These are phyloP conservation scores for Elasticomyces elasticus DNA, from an alignment of 495 filamentous ascomycete genomes.

Conservation along the genomic window DNA sequence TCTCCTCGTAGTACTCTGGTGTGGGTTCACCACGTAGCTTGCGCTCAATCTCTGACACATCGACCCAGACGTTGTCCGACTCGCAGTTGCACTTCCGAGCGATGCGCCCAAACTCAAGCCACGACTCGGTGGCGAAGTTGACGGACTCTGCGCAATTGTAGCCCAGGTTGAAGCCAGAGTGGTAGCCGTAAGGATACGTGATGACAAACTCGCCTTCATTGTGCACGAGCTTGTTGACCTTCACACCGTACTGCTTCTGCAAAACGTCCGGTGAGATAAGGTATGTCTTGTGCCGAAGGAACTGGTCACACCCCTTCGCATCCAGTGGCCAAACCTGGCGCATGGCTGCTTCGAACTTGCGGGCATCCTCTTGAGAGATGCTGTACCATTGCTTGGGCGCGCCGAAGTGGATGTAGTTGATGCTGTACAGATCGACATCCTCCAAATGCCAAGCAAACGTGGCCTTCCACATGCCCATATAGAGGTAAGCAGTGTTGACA, in stretches of 20 bases:
- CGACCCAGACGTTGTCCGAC: conserved; percentile 95
- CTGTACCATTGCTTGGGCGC: conserved; percentile 99
- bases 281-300: conserved; percentile 94
- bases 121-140: conserved; percentile 91
- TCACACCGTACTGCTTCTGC: conserved; percentile 80
- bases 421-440: conserved; percentile 97
- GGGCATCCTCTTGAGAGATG: conserved; percentile 92
- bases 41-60: conserved; percentile 87
- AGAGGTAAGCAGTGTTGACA: conserved; percentile 97
- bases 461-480: conserved; percentile 98
- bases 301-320: conserved; percentile 94
- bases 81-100: conserved; percentile 97
- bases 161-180: conserved; percentile 94
- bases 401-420: conserved; percentile 98
- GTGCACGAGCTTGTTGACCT: conserved; percentile 90
- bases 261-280: conserved; percentile 88
- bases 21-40: conserved; percentile 87
- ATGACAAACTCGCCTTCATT: conserved; percentile 97
- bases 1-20: conserved; percentile 73
- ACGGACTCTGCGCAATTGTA: conserved; percentile 99
- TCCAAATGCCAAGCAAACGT: conserved; percentile 99
- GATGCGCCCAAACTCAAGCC: conserved; percentile 87
- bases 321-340: conserved; percentile 85
- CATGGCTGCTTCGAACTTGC: conserved; percentile 90
- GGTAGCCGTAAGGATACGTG: conserved; percentile 96